Evolutionary conservation across 495 filamentous ascomycete genomes (phyloP).

Genomic region (Friedmanniomyces endolithicus): DNA sequence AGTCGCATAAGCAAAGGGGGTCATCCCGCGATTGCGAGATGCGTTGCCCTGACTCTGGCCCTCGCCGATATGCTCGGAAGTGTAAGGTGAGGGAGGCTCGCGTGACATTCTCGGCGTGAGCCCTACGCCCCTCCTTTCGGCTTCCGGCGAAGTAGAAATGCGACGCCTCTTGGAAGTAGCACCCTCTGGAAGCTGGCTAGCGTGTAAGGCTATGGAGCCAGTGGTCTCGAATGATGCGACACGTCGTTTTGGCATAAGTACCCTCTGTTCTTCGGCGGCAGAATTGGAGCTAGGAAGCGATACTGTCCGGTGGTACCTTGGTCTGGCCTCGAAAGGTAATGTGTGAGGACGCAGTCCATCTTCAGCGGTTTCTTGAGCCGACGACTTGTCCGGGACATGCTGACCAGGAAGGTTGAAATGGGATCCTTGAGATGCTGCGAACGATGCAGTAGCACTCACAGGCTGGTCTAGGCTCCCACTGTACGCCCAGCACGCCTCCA

Average conservation of each 20-base stretch:
- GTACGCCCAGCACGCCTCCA: constrained; percentile 44
- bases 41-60: constrained; percentile 11
- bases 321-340: neutral
- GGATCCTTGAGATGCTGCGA: constrained; percentile 28
- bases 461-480: constrained; percentile 43
- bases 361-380: neutral
- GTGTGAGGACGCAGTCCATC: neutral
- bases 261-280: constrained; percentile 12
- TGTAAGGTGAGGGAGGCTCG: constrained; percentile 22
- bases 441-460: constrained; percentile 30
- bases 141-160: constrained; percentile 18
- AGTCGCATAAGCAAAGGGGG: constrained; percentile 41
- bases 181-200: neutral
- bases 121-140: constrained; percentile 16
- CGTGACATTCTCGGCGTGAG: constrained; percentile 23
- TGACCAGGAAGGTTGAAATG: neutral
- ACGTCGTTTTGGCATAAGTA: constrained; percentile 31
- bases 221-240: constrained; percentile 26
- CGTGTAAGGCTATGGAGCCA: neutral
- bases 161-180: constrained; percentile 13
- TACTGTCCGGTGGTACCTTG: constrained; percentile 27
- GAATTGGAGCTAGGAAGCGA: constrained; percentile 36
- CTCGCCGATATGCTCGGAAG: constrained; percentile 21
- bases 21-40: constrained; percentile 28
- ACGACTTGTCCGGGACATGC: neutral